Evolutionary conservation across 257 asterid species (phyloP).

Genomic region (Gynochthodes officinalis): DNA sequence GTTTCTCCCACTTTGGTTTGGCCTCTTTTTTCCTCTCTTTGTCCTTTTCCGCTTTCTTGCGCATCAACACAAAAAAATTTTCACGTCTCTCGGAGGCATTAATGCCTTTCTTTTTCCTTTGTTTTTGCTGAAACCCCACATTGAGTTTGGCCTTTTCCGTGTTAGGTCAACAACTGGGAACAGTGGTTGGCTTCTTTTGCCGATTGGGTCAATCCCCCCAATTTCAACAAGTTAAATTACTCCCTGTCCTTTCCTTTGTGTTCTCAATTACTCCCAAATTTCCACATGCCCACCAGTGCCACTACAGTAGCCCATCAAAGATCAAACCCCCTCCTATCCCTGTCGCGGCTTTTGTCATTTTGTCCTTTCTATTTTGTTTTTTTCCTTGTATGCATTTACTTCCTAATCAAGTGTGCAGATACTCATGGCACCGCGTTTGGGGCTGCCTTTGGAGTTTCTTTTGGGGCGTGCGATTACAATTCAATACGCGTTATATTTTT

Average conservation of each 20-base stretch:
- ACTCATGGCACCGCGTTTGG: too few species aligned
- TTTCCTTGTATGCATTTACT: neutral
- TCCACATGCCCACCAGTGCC: neutral
- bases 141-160: slow-evolving; percentile 35
- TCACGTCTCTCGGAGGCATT: neutral
- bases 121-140: slow-evolving; percentile 12
- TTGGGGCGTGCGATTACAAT: too few species aligned
- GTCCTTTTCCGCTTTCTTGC: slow-evolving; percentile 12
- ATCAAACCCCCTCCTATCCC: neutral
- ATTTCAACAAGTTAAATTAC: slow-evolving; percentile 27
- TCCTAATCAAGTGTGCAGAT: too few species aligned
- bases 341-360: slow-evolving; percentile 16
- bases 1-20: slow-evolving; percentile 7
- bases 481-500: too few species aligned
- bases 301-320: too few species aligned
- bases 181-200: slow-evolving; percentile 48
- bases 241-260: neutral
- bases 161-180: slow-evolving; percentile 71
- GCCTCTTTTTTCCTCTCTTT: neutral
- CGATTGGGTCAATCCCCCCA: slow-evolving; percentile 47
- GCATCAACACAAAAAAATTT: slow-evolving; percentile 6
- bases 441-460: too few species aligned
- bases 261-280: neutral
- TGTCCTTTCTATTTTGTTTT: slow-evolving; percentile 25
- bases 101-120: slow-evolving; percentile 2